These are phyloP conservation scores for Yarrowia galli DNA, from an alignment of 1,139 yeast genomes.

Conservation along the genomic window DNA sequence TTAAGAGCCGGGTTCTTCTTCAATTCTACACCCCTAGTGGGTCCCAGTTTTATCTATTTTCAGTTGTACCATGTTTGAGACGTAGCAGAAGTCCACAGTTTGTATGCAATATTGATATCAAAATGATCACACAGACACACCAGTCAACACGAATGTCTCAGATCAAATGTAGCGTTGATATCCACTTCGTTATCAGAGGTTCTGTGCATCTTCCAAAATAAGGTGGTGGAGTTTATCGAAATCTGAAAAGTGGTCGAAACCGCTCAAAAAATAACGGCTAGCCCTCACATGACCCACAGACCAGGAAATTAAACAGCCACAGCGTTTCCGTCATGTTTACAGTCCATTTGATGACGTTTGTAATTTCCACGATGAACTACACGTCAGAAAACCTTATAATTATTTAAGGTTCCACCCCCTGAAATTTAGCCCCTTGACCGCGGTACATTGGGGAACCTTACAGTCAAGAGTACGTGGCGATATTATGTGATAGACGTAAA, in stretches of 20 bases:
- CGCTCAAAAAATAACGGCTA: neutral
- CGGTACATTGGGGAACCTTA: neutral
- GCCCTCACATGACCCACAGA: neutral
- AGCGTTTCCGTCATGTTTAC: neutral
- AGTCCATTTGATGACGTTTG: neutral
- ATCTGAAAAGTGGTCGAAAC: neutral
- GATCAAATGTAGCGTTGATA: neutral
- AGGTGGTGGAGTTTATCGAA: neutral
- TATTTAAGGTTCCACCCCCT: slow-evolving; percentile 8
- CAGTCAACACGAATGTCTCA: neutral
- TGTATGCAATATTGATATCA: too few relatives aligned
- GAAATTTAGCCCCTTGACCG: slow-evolving; percentile 8
- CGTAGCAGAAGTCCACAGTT: neutral
- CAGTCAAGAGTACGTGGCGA: too few relatives aligned
- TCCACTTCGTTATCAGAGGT: neutral
- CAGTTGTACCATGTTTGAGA: neutral
- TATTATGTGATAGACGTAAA: neutral
- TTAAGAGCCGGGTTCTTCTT: slow-evolving; percentile 19
- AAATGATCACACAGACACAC: neutral
- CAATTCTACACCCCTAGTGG: neutral
- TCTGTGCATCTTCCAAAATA: neutral
- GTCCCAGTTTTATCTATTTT: neutral
- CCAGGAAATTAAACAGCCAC: neutral
- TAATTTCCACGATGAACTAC: too few relatives aligned
- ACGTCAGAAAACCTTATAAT: neutral